These are phyloP conservation scores for Zygosaccharomyces pseudobailii DNA, from an alignment of 1,139 yeast genomes.

Conservation along the genomic window DNA sequence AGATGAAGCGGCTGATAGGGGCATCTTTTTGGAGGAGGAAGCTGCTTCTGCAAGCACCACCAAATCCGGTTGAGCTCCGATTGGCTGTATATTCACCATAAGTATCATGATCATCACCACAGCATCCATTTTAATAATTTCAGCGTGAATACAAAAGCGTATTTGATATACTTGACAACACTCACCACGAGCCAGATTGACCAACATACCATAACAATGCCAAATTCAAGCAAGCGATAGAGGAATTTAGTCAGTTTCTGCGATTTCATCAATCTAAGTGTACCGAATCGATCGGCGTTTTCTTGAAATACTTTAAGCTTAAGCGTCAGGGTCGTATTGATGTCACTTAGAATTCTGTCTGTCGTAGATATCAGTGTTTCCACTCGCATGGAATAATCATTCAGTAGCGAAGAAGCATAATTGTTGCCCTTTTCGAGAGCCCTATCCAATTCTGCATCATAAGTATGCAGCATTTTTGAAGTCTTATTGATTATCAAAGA, in stretches of 20 bases:
- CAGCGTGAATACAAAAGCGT: constrained; percentile 37
- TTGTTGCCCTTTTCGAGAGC: constrained; percentile 25
- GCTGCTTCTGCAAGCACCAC: constrained; percentile 23
- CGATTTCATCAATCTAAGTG: constrained; percentile 31
- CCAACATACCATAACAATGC: constrained; percentile 63
- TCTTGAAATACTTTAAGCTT: constrained; percentile 70
- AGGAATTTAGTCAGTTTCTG: constrained; percentile 36
- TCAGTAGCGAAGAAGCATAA: constrained; percentile 30
- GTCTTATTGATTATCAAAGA: constrained; percentile 18
- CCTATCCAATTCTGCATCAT: constrained; percentile 22
- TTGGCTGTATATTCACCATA: background rate
- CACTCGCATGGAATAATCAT: constrained; percentile 31
- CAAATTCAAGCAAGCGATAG: constrained; percentile 45
- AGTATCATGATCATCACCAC: constrained; percentile 24
- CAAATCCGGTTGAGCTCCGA: constrained; percentile 1
- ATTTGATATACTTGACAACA: constrained; percentile 42
- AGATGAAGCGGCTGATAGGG: constrained; percentile 42
- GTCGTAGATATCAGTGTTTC: constrained; percentile 66
- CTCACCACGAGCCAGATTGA: constrained; percentile 66
- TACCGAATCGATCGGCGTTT: constrained; percentile 53
- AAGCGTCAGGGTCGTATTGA: constrained; percentile 72
- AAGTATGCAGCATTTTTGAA: constrained; percentile 16
- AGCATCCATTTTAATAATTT: constrained; percentile 42
- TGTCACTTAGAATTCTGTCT: constrained; percentile 76
- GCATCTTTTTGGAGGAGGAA: constrained; percentile 38